phyloP scores from a whole-genome alignment of 1,284 basidiomycete species.

The Cryptococcus sp. region DNA sequence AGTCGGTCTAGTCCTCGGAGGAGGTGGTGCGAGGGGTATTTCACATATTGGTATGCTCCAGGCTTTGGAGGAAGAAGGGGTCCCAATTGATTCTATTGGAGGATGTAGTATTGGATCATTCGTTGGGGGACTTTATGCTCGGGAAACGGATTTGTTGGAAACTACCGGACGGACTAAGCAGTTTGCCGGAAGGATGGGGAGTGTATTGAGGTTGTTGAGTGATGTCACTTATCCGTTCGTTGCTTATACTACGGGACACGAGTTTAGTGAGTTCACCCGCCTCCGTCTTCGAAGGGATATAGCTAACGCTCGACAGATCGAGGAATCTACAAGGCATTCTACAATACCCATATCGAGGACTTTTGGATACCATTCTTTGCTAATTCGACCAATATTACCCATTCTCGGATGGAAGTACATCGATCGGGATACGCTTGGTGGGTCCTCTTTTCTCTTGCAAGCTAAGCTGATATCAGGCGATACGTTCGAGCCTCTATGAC shows the following conservation, averaged over 20 bases:
- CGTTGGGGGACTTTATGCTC: conserved; percentile 93
- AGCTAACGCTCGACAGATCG: conserved; percentile 33
- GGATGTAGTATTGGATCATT: conserved; percentile 87
- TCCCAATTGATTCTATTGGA: conserved; percentile 88
- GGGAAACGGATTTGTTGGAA: conserved; percentile 85
- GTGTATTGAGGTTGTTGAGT: conserved; percentile 88
- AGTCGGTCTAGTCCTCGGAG: conserved; percentile 90
- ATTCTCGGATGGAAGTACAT: conserved; percentile 95
- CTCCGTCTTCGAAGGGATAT: neutral
- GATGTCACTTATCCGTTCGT: conserved; percentile 97
- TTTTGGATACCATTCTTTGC: conserved; percentile 99
- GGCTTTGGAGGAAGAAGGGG: conserved; percentile 83
- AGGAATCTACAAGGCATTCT: conserved; percentile 58
- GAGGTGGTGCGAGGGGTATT: conserved; percentile 91
- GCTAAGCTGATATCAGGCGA: conserved; percentile 33
- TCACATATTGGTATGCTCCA: conserved; percentile 86
- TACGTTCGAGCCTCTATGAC: conserved; percentile 93
- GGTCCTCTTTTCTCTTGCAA: conserved; percentile 16
- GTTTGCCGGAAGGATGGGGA: conserved; percentile 82
- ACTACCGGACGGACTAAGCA: conserved; percentile 67
- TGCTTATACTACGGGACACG: conserved; percentile 96
- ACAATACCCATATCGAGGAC: conserved; percentile 93
- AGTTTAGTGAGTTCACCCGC: conserved; percentile 56
- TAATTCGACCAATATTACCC: conserved; percentile 98
- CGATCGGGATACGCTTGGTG: conserved; percentile 93